Percentiles rank a stretch among this genome's conserved stretches.
phyloP scores from a whole-genome alignment of 2,329 filamentous ascomycete genomes.

The Hypoxylon sp. region DNA sequence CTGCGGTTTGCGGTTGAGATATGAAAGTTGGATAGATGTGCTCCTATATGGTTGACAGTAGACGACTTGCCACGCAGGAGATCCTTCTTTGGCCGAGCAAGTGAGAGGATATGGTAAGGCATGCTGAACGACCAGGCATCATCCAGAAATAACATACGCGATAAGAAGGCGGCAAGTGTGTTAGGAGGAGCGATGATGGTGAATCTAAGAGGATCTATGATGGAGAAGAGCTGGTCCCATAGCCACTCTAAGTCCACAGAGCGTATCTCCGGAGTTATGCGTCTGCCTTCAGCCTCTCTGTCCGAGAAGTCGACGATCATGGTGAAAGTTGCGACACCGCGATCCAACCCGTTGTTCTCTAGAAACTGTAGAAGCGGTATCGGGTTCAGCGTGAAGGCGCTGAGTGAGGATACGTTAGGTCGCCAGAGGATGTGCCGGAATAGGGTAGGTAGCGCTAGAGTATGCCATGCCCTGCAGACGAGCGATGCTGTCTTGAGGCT shows the following conservation, averaged over 20 bases:
- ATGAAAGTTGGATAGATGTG: constrained; percentile 7
- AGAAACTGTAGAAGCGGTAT: constrained; percentile 54
- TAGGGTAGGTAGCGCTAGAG: constrained; percentile 60
- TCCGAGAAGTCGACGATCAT: constrained; percentile 50
- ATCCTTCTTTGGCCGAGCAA: constrained; percentile 47
- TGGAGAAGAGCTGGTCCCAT: constrained; percentile 64
- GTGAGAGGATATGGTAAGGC: constrained; percentile 67
- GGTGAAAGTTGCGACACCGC: constrained; percentile 53
- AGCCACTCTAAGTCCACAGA: constrained; percentile 52
- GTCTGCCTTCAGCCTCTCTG: constrained; percentile 41
- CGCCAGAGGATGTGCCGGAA: constrained; percentile 64
- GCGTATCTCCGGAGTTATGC: constrained; percentile 47
- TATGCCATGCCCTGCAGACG: constrained; percentile 63
- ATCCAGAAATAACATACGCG: constrained; percentile 62
- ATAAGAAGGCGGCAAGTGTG: constrained; percentile 68
- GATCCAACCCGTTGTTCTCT: constrained; percentile 47
- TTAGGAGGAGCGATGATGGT: constrained; percentile 69
- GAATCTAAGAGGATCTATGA: constrained; percentile 62
- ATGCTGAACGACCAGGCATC: constrained; percentile 72
- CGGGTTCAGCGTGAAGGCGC: constrained; percentile 42
- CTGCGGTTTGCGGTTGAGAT: constrained; percentile 6
- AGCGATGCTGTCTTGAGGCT: constrained; percentile 65
- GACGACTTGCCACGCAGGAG: not conserved
- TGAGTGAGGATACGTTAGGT: constrained; percentile 40
- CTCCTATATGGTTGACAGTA: constrained; percentile 1